Base-by-base conservation (phyloP, 106 monocot genomes). In the Amphibolis antarctica region DNA sequence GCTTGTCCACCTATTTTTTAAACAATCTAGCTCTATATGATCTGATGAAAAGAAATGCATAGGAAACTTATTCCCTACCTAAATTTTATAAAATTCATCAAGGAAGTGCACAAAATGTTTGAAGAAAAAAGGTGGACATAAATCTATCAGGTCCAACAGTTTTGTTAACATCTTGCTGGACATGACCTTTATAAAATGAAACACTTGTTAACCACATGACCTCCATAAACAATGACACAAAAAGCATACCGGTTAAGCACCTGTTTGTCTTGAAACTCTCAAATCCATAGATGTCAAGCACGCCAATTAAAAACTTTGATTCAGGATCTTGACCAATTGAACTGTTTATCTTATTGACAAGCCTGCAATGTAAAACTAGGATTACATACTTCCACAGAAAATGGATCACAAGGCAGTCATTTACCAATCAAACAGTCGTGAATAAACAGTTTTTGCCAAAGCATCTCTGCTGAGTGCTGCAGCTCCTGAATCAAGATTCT, bases 241-340 rank as follows among this genome's bases (percentile, higher is more conserved):
- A 82, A 74, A 73, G 78, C 78, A 55, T 78, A 81, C 75, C 74
- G 26, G 62, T 59, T 66, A 78, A 81, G 72, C 78, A 88, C 88
- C 89, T 89, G 85, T 89, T 89, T 71, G 76, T 89, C 70, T 89
- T 85, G 79, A 89, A 89, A 69, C 89, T 85, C 60, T 89, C 89
- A 71, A 89, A 89, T 6, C 89, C 89, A 59, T 89, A 89, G 28
- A 89, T 89, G 69, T 89, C 89, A 27, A 89, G 82, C 43, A 89
- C 85, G 12, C 89, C 89, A 63, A 89, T 85, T 68, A 85, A 77
- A 28, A 59, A 63, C 63, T 79, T 85, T 18, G 89, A 82, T 53
- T 84, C 53, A 24, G 79, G 85, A 75, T 89, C 89, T 79, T 89
- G 89, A 44, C 89, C 89, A 66, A 89, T 85, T 52, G 89, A 85